Conservation (phyloP, 1,284 basidiomycete genomes). For the Ceratobasidium sp. region DNA sequence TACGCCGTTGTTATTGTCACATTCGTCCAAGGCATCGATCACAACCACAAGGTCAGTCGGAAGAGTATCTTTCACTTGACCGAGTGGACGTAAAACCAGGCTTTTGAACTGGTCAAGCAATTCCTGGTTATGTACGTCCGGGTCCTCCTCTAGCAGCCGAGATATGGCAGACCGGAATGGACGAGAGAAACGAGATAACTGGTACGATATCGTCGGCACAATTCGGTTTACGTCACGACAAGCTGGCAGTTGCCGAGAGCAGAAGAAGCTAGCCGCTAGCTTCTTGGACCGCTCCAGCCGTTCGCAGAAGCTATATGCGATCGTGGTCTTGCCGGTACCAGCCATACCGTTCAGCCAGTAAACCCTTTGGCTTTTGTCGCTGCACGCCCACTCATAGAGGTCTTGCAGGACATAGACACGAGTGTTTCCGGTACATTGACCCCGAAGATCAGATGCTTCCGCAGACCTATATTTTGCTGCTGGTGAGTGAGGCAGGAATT, state of each 20-base stretch:
- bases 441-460: background rate
- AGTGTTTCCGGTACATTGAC: background rate
- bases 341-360: no score
- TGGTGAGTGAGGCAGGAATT: no score
- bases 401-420: background rate
- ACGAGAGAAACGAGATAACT: background rate
- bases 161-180: background rate
- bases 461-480: background rate
- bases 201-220: background rate
- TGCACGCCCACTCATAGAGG: background rate
- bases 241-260: background rate
- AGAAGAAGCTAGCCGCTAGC: background rate
- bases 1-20: background rate
- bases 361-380: background rate
- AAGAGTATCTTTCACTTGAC: background rate
- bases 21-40: conserved; percentile 2
- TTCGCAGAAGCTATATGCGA: conserved; percentile 11
- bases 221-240: background rate
- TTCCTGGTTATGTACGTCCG: background rate
- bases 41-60: background rate
- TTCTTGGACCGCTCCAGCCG: background rate
- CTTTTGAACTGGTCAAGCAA: background rate
- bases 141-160: background rate
- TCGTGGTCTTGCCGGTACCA: background rate
- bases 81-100: background rate